Percentiles rank a stretch among this genome's conserved stretches.
Evolutionary conservation across 1,139 yeast species (phyloP).

Genomic region (Nakaseomyces kungkrabaensis): DNA sequence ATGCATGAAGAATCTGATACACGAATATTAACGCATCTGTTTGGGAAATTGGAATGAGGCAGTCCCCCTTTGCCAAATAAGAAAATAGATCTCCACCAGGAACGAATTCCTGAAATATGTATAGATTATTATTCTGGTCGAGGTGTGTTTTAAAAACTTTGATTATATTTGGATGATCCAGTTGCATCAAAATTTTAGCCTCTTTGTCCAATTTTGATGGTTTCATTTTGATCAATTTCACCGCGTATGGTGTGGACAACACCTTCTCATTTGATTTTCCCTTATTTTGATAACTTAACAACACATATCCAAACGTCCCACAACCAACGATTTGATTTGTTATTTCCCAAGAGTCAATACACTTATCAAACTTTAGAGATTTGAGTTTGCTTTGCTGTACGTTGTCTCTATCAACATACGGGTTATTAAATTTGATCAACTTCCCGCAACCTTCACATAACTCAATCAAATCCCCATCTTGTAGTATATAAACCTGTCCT

Average conservation of each 20-base stretch:
- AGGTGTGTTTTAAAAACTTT: conserved; percentile 36
- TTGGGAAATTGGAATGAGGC: conserved; percentile 39
- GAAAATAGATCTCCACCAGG: conserved; percentile 63
- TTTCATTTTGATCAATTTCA: conserved; percentile 36
- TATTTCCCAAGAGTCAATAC: conserved; percentile 35
- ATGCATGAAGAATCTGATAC: conserved; percentile 46
- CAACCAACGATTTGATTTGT: conserved; percentile 40
- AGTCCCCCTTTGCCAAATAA: conserved; percentile 39
- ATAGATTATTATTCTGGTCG: conserved; percentile 32
- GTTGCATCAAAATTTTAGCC: conserved; percentile 33
- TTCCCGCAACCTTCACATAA: conserved; percentile 29
- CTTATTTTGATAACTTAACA: conserved; percentile 14
- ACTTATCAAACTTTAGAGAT: conserved; percentile 12
- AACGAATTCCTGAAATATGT: conserved; percentile 43
- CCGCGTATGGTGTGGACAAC: conserved; percentile 38
- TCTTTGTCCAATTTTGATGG: conserved; percentile 33
- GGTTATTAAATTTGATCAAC: conserved; percentile 3
- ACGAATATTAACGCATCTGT: conserved; percentile 45
- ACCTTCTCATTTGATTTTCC: not conserved
- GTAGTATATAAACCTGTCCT: conserved; percentile 33
- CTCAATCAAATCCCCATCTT: conserved; percentile 37
- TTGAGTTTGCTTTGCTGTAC: not conserved
- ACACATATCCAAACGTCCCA: conserved; percentile 55
- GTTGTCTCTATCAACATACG: not conserved
- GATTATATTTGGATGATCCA: conserved; percentile 40